Percentiles rank a stretch among this genome's conserved stretches.
phyloP scores from a whole-genome alignment of 306 rosid species.

The Aeschynomene evenia region DNA sequence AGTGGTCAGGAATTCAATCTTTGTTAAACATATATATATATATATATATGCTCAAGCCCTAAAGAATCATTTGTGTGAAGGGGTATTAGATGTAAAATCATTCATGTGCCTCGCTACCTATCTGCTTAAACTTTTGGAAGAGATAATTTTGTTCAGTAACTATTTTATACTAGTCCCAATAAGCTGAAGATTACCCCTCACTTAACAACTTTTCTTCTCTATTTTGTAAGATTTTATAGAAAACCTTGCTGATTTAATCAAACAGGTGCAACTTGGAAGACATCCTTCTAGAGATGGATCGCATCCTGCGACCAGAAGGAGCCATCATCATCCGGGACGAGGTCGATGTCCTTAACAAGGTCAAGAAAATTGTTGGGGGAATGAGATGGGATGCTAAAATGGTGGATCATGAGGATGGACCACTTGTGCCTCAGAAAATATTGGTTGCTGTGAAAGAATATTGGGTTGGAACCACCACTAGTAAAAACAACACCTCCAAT shows the following conservation, averaged over 20 bases:
- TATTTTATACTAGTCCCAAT: background rate
- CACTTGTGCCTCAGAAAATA: slow-evolving; percentile 82
- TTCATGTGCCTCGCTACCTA: too few species aligned
- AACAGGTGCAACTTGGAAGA: slow-evolving; percentile 80
- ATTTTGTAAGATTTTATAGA: background rate
- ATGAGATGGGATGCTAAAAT: slow-evolving; percentile 87
- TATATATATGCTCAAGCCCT: too few species aligned
- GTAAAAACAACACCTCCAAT: slow-evolving; percentile 48
- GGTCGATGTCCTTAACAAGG: slow-evolving; percentile 77
- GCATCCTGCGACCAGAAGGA: slow-evolving; percentile 90
- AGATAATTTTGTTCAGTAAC: too few species aligned
- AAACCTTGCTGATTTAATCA: slow-evolving; percentile 19
- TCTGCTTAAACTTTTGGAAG: too few species aligned
- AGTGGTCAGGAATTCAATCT: too few species aligned
- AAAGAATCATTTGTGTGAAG: too few species aligned
- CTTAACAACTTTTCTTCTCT: background rate
- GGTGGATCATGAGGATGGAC: slow-evolving; percentile 94
- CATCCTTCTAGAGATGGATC: slow-evolving; percentile 93
- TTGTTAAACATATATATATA: too few species aligned
- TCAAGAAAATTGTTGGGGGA: slow-evolving; percentile 70
- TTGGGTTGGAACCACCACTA: slow-evolving; percentile 56
- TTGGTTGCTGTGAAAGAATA: slow-evolving; percentile 72
- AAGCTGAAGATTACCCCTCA: background rate
- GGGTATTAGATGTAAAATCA: too few species aligned
- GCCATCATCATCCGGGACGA: slow-evolving; percentile 69